Evolutionary conservation across 129 eudicot genomes (phyloP).

Genomic region (Tagetes patula): DNA sequence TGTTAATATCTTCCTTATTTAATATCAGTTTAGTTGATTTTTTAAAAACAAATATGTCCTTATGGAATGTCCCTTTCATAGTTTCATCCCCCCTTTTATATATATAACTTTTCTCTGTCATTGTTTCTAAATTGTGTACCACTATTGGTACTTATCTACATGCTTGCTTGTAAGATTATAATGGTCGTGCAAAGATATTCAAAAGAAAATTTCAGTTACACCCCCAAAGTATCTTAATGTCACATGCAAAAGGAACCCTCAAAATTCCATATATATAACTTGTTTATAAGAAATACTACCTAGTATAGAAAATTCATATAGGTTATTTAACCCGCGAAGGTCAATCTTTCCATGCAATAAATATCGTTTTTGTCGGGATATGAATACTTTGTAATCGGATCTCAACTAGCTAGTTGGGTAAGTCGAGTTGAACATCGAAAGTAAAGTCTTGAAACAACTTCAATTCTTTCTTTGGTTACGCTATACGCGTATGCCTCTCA

Average conservation of each 20-base stretch:
- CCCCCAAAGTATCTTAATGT: conserved; percentile 9
- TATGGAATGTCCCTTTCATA: conserved; percentile 27
- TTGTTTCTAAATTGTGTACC: conserved; percentile 27
- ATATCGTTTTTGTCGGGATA: no score
- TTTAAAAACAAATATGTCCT: conserved; percentile 15
- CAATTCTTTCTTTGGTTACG: no score
- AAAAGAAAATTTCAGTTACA: conserved; percentile 12
- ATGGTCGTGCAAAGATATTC: conserved; percentile 31
- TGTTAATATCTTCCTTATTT: not conserved
- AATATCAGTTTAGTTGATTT: not conserved
- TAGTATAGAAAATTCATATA: no score
- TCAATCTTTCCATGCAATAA: no score
- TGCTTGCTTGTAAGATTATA: conserved; percentile 22
- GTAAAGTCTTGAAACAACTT: not conserved
- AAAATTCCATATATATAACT: conserved; percentile 5
- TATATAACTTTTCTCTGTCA: conserved; percentile 20
- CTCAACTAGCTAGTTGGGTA: not conserved
- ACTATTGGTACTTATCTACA: conserved; percentile 26
- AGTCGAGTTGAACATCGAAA: not conserved
- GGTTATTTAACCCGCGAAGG: no score
- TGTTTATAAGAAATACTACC: no score
- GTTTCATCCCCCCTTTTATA: conserved; percentile 17
- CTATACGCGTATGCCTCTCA: no score
- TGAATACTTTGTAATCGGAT: no score
- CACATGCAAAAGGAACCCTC: conserved; percentile 11